Base-by-base conservation (phyloP, 768 basidiomycete species). In the Termitomyces sp. region DNA sequence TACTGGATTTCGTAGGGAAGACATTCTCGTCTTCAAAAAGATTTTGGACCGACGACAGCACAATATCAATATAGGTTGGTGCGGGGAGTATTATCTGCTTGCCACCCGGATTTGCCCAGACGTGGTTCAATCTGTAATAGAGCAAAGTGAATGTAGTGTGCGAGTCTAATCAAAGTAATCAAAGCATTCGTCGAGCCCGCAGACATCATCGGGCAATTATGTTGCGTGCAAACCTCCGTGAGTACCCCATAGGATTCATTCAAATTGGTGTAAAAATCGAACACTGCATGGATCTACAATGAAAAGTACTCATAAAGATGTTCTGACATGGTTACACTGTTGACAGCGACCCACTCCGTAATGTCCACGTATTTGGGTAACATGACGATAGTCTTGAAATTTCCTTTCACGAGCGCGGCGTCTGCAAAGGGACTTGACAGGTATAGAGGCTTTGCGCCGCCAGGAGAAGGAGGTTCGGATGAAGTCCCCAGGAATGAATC, bases 371-470 rank as follows among this genome's bases (percentile, higher is more conserved):
- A 97, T 70, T 96, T 97, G 7, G 96, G 96, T 53, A 94, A 81
- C 74, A 94, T 90, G 56, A 98, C 95, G 65, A 98, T 98, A 3
- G 95, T 97, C 77, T 96, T 98, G 79, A 97, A 98, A 73, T 95
- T 97, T 23, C 96, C 96, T 71, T 96, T 98, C 58, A 98, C 95
- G 43, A 98, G 81, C 0, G 96, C 93, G 2, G 94, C 89, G 64
- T 96, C 95, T 54, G 90, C 92, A 70, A 98, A 98, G 3, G 95
- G 95, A 53, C 90, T 90, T 71, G 90, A 96, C 11, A 98, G 81
- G 68, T 96, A 97, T 17, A 98, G 75, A 1, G 91, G 89, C 62
- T 90, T 92, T 34, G 66, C 62, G 11, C 65, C 69, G 10, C 72
- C 69, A 12, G 77, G 77, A 17, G 77, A 77, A 5, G 74, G 69